Percentiles rank a stretch among this genome's conserved stretches.
These are phyloP conservation scores for Pythium brachiatum DNA, from an alignment of 352 stramenopile species.

Conservation along the genomic window DNA sequence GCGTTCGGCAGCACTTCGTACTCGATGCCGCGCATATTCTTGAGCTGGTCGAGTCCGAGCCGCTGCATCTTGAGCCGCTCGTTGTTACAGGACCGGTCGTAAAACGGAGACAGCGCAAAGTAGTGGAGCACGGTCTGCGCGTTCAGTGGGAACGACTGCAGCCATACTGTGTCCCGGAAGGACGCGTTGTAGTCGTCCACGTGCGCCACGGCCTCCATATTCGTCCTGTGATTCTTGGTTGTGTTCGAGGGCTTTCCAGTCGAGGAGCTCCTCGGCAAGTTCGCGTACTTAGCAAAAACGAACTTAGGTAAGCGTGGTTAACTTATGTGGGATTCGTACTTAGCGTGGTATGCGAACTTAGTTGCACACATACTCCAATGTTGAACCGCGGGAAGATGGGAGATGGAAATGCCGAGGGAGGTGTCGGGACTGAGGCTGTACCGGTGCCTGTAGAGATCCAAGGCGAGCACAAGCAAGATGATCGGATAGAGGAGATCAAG, in stretches of 20 bases:
- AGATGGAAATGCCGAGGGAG: constrained; percentile 5
- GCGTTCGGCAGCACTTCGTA: constrained; percentile 84
- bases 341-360: not conserved
- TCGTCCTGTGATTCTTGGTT: not conserved
- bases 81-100: constrained; percentile 89
- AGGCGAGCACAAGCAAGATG: not conserved
- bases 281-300: constrained; percentile 6
- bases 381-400: not conserved
- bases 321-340: not conserved
- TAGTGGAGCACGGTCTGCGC: constrained; percentile 87
- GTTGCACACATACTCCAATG: not conserved
- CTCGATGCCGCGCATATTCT: constrained; percentile 86
- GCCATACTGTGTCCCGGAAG: constrained; percentile 87
- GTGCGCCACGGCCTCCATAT: constrained; percentile 71
- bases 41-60: constrained; percentile 81
- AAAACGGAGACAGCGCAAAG: constrained; percentile 85
- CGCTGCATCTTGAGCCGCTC: constrained; percentile 90
- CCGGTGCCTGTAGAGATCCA: not conserved
- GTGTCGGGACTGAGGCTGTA: not conserved
- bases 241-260: not conserved
- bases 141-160: constrained; percentile 81
- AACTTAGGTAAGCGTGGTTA: not conserved
- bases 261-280: constrained; percentile 9
- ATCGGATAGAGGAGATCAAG: not conserved
- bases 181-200: constrained; percentile 86